A percentile compares a stretch with the other conserved stretches of the same genome.
These are phyloP conservation scores for Coemansia erecta DNA, from an alignment of 192 early-diverging fungal species.

Conservation along the genomic window DNA sequence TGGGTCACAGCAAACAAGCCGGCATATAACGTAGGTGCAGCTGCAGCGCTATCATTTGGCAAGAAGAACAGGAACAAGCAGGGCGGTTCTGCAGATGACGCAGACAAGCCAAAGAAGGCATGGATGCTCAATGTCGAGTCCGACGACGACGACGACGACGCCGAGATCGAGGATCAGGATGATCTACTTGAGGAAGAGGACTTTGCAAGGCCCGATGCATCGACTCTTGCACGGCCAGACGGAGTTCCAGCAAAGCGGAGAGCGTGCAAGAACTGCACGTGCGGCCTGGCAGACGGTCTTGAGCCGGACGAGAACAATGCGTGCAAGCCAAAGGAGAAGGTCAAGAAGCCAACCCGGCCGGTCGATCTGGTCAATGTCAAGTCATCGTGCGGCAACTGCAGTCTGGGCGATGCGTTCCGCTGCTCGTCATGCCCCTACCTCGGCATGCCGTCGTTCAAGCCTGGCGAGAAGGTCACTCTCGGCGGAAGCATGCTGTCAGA, in stretches of 20 bases:
- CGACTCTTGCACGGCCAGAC: slow-evolving; percentile 62
- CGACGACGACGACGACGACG: slow-evolving; percentile 77
- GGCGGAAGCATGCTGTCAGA: slow-evolving; percentile 63
- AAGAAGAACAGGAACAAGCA: slow-evolving; percentile 61
- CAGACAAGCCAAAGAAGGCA: slow-evolving; percentile 50
- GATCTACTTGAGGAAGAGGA: slow-evolving; percentile 80
- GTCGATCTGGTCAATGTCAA: slow-evolving; percentile 59
- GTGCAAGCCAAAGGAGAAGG: slow-evolving; percentile 54
- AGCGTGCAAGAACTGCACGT: slow-evolving; percentile 97
- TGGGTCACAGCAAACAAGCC: slow-evolving; percentile 69
- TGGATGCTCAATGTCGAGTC: slow-evolving; percentile 77
- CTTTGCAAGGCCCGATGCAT: slow-evolving; percentile 66
- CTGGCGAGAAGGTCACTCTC: slow-evolving; percentile 88
- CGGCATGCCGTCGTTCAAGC: slow-evolving; percentile 96
- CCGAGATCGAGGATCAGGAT: slow-evolving; percentile 85
- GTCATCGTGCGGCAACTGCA: slow-evolving; percentile 76
- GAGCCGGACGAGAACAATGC: slow-evolving; percentile 55
- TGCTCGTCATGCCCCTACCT: slow-evolving; percentile 94
- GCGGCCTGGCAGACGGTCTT: slow-evolving; percentile 80
- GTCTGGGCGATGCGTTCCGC: slow-evolving; percentile 95
- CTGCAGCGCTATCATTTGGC: slow-evolving; percentile 75
- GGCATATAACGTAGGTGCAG: slow-evolving; percentile 81
- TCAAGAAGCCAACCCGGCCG: slow-evolving; percentile 49
- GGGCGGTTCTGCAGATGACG: slow-evolving; percentile 22
- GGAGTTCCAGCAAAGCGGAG: slow-evolving; percentile 79